A percentile compares a stretch with the other conserved stretches of the same genome.
Evolutionary conservation across 2,329 filamentous ascomycete species (phyloP).

Genomic region (Fusarium sacchari): DNA sequence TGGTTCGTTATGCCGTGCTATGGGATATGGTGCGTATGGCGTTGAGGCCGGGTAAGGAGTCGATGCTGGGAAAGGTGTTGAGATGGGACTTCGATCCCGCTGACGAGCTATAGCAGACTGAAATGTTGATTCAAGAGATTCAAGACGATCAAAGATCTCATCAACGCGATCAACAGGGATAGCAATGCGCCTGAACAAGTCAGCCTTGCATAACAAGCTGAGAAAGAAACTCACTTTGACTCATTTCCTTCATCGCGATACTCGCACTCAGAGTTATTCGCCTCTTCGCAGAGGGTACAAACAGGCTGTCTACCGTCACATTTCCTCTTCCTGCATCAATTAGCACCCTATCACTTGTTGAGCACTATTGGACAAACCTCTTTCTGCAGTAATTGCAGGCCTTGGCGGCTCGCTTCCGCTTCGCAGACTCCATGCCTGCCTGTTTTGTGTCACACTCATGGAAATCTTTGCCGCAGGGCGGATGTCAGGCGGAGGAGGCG

Average conservation of each 20-base stretch:
- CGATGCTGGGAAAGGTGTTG: conserved; percentile 6
- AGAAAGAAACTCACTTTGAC: neutral
- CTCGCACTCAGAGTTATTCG: conserved; percentile 33
- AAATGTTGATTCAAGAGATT: conserved; percentile 24
- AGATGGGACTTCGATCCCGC: conserved; percentile 8
- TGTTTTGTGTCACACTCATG: neutral
- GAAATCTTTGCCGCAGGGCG: conserved; percentile 31
- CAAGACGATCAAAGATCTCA: conserved; percentile 33
- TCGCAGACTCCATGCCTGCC: conserved; percentile 30
- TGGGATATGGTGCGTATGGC: neutral
- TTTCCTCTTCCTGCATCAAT: conserved; percentile 22
- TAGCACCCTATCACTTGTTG: neutral
- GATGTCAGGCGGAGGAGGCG: conserved; percentile 22
- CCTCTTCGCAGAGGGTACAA: conserved; percentile 31
- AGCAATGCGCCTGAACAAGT: neutral
- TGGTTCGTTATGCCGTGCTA: conserved; percentile 11
- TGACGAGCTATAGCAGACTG: conserved; percentile 18
- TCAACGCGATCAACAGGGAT: conserved; percentile 28
- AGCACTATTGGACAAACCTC: conserved; percentile 5
- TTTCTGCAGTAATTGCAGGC: conserved; percentile 39
- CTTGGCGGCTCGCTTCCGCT: conserved; percentile 40
- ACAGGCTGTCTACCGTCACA: conserved; percentile 35
- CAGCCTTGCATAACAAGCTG: accelerated
- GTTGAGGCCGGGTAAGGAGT: conserved; percentile 5
- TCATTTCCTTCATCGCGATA: conserved; percentile 28